Percentiles rank a stretch among this genome's conserved stretches.
These are phyloP conservation scores for Cryomyces antarcticus DNA, from an alignment of 495 filamentous ascomycete species.

Conservation along the genomic window DNA sequence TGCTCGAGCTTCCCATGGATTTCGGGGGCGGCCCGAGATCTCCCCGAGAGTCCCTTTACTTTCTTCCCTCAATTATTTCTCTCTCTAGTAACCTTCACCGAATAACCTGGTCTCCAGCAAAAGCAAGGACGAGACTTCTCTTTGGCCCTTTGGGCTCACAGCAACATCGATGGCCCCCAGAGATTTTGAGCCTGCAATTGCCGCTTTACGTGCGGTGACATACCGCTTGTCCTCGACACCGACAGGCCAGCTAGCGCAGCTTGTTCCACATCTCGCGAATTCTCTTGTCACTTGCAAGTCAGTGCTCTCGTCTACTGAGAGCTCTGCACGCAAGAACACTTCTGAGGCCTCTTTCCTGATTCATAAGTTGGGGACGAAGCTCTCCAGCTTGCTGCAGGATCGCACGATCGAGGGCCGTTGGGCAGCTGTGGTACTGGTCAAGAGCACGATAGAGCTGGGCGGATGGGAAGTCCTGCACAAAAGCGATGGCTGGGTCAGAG, in stretches of 20 bases:
- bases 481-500: conserved; percentile 49
- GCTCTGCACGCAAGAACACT: conserved; percentile 26
- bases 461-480: conserved; percentile 58
- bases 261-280: conserved; percentile 13
- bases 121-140: no score
- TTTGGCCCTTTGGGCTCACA: background rate
- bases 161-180: background rate
- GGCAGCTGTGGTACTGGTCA: conserved; percentile 54
- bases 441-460: conserved; percentile 60
- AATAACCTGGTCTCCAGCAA: no score
- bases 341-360: conserved; percentile 42
- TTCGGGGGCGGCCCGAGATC: no score
- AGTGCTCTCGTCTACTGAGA: conserved; percentile 10
- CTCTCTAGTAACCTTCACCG: no score
- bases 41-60: no score
- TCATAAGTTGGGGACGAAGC: conserved; percentile 59
- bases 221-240: conserved; percentile 17
- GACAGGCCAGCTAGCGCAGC: conserved; percentile 11
- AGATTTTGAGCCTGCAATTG: background rate
- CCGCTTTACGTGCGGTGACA: conserved; percentile 12
- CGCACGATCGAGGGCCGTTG: conserved; percentile 52
- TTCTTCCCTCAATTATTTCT: no score
- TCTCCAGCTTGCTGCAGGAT: conserved; percentile 56
- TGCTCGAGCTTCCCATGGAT: no score
- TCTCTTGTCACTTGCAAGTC: conserved; percentile 14